phyloP scores from a whole-genome alignment of 345 rosid genomes.

The Rubroshorea leprosula region DNA sequence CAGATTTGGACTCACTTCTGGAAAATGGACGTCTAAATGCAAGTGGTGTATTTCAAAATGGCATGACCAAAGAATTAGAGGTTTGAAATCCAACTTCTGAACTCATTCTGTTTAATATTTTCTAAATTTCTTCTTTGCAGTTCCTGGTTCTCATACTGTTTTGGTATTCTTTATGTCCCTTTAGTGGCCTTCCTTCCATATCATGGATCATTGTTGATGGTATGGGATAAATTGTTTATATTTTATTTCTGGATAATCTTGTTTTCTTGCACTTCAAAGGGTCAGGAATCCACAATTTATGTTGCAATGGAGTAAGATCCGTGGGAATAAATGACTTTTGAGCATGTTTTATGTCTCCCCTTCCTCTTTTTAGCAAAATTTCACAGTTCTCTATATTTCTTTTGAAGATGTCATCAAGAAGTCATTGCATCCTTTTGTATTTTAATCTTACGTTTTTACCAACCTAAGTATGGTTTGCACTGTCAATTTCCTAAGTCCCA shows the following conservation, averaged over 20 bases:
- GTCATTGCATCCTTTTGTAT: slow-evolving; percentile 8
- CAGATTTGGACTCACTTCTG: slow-evolving; percentile 29
- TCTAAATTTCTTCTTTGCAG: no score
- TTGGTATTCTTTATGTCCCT: background rate
- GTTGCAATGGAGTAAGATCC: background rate
- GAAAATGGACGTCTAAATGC: slow-evolving; percentile 37
- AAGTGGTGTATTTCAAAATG: slow-evolving; percentile 27
- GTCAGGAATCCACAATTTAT: background rate
- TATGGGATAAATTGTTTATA: slow-evolving; percentile 10
- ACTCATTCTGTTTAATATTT: background rate
- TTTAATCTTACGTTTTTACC: slow-evolving; percentile 10
- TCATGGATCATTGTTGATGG: slow-evolving; percentile 12
- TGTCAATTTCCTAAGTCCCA: slow-evolving; percentile 27
- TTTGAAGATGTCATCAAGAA: no score
- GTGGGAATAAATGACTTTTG: background rate
- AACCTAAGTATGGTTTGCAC: slow-evolving; percentile 17
- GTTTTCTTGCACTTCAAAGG: background rate
- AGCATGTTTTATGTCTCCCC: slow-evolving; percentile 9
- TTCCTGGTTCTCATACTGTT: background rate
- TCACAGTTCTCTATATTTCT: background rate
- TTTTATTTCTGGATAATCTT: no score
- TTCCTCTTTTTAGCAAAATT: background rate
- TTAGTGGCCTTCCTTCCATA: background rate
- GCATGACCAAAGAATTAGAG: slow-evolving; percentile 48
- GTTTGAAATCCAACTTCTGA: slow-evolving; percentile 33